phyloP scores from a whole-genome alignment of 306 rosid species.

The Quercus variabilis region DNA sequence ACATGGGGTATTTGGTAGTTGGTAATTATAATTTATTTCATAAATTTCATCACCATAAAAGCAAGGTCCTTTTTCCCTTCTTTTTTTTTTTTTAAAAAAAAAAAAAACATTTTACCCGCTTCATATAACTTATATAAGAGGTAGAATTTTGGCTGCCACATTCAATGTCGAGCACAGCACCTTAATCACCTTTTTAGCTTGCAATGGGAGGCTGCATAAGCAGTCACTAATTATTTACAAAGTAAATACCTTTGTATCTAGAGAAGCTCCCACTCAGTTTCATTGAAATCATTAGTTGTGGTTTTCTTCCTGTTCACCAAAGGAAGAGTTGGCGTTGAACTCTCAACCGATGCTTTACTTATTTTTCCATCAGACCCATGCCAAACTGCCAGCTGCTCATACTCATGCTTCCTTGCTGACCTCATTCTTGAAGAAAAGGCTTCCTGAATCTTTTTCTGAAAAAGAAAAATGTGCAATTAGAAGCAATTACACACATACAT shows the following conservation, averaged over 20 bases:
- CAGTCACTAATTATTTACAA: constrained; percentile 31
- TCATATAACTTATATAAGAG: neutral
- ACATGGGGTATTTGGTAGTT: neutral
- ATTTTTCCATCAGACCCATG: constrained; percentile 30
- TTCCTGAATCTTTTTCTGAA: constrained; percentile 54
- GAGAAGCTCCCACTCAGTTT: constrained; percentile 87
- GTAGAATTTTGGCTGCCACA: neutral
- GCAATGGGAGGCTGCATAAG: constrained; percentile 2
- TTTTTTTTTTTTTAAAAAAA: neutral
- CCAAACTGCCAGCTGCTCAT: constrained; percentile 61
- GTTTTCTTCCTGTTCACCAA: constrained; percentile 18
- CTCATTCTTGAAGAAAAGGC: constrained; percentile 55
- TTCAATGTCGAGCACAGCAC: constrained; percentile 8
- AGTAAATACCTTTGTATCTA: constrained; percentile 23
- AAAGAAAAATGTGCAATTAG: constrained; percentile 2
- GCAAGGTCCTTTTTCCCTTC: neutral
- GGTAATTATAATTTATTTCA: neutral
- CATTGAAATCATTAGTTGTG: constrained; percentile 29
- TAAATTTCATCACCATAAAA: neutral
- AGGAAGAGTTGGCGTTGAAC: constrained; percentile 9
- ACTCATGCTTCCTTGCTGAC: constrained; percentile 73
- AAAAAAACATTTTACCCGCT: neutral
- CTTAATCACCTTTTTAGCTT: neutral
- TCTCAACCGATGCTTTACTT: constrained; percentile 21
- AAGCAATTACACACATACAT: neutral